Evolutionary conservation across 2,329 filamentous ascomycete species (phyloP).

Genomic region (Hymenoscyphus linearis): DNA sequence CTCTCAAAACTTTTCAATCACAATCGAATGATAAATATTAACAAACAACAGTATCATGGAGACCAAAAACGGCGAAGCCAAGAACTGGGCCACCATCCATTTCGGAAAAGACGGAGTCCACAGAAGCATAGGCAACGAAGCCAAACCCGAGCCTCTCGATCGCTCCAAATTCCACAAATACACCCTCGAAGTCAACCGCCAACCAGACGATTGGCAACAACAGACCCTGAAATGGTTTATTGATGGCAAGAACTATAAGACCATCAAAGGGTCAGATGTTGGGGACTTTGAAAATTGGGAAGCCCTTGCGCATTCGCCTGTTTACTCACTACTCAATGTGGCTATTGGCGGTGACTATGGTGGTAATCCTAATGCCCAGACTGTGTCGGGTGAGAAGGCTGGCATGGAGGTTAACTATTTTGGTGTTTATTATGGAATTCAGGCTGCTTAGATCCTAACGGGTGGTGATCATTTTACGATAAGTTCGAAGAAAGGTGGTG

Average conservation of each 20-base stretch:
- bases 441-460: neutral
- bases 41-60: neutral
- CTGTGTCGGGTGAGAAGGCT: neutral
- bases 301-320: slow-evolving; percentile 6
- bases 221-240: slow-evolving; percentile 13
- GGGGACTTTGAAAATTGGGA: slow-evolving; percentile 4
- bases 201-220: slow-evolving; percentile 1
- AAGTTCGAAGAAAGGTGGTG: neutral
- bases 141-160: slow-evolving; percentile 1
- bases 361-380: neutral
- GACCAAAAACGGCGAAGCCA: neutral
- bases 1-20: neutral
- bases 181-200: slow-evolving; percentile 7
- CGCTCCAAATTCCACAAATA: slow-evolving; percentile 9
- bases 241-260: slow-evolving; percentile 10
- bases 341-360: slow-evolving; percentile 9
- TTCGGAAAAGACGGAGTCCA: neutral
- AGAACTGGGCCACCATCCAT: neutral
- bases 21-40: neutral
- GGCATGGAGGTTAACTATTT: slow-evolving; percentile 8
- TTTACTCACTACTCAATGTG: slow-evolving; percentile 12
- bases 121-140: neutral
- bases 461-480: neutral
- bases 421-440: slow-evolving; percentile 1
- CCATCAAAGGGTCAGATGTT: slow-evolving; percentile 9